phyloP scores from a whole-genome alignment of 345 rosid genomes.

The Diplotaxis tenuifolia region DNA sequence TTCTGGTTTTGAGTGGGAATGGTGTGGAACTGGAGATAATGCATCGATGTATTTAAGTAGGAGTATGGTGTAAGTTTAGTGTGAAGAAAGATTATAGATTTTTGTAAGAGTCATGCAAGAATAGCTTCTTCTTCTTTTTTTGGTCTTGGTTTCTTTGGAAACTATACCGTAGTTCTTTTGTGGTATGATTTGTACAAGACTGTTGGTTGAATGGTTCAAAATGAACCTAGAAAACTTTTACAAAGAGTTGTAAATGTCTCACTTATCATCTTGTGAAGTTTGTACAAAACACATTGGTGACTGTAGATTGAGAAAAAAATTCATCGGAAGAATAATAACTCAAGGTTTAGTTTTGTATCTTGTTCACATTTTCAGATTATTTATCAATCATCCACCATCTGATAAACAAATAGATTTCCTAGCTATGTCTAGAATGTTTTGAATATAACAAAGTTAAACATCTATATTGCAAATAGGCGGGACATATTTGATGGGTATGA shows the following conservation, averaged over 20 bases:
- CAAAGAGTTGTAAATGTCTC: background rate
- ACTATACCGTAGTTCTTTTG: conserved; percentile 21
- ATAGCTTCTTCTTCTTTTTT: conserved; percentile 1
- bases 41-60: conserved; percentile 33
- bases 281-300: background rate
- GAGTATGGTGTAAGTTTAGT: conserved; percentile 29
- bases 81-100: conserved; percentile 11
- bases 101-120: conserved; percentile 37
- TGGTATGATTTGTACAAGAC: conserved; percentile 20
- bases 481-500: background rate
- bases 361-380: no score
- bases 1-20: conserved; percentile 22
- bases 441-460: no score
- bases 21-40: conserved; percentile 17
- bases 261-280: background rate
- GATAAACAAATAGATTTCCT: no score
- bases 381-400: no score
- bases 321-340: no score
- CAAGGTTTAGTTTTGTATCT: no score
- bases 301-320: background rate
- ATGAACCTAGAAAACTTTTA: background rate
- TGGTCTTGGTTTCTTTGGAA: conserved; percentile 1
- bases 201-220: conserved; percentile 38
- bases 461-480: background rate
- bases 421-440: no score